These are phyloP conservation scores for Cryphonectria naterciae DNA, from an alignment of 2,329 filamentous ascomycete genomes.

Conservation along the genomic window DNA sequence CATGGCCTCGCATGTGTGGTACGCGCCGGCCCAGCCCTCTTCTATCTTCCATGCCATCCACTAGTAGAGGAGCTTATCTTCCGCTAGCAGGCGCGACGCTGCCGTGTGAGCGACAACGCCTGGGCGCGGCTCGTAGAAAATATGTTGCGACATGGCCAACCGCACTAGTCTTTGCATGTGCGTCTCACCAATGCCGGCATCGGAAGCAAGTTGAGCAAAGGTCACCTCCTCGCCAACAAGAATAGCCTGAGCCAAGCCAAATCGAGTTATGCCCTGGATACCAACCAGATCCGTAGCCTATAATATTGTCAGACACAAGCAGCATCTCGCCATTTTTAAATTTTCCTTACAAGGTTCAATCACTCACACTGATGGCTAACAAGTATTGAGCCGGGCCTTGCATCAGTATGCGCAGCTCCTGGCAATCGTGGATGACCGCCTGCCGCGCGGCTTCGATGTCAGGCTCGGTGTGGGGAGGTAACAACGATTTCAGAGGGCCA, in stretches of 20 bases:
- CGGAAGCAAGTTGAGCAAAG: slow-evolving; percentile 14
- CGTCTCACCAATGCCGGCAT: slow-evolving; percentile 16
- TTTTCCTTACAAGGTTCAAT: background rate
- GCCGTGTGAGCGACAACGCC: slow-evolving; percentile 19
- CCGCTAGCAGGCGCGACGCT: slow-evolving; percentile 22
- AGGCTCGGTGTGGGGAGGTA: slow-evolving; percentile 4
- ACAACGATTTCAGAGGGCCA: background rate
- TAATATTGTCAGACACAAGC: background rate
- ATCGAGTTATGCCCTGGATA: slow-evolving; percentile 21
- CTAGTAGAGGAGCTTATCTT: slow-evolving; percentile 18
- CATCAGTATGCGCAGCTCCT: slow-evolving; percentile 21
- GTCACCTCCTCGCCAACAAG: slow-evolving; percentile 8
- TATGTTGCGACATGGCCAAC: slow-evolving; percentile 15
- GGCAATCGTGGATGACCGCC: slow-evolving; percentile 20
- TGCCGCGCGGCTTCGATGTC: slow-evolving; percentile 21
- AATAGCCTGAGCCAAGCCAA: slow-evolving; percentile 6
- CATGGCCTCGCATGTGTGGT: slow-evolving; percentile 15
- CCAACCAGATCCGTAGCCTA: slow-evolving; percentile 13
- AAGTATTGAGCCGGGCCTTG: slow-evolving; percentile 19
- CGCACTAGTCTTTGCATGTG: slow-evolving; percentile 19
- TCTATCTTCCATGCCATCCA: slow-evolving; percentile 18
- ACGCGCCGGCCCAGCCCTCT: slow-evolving; percentile 13
- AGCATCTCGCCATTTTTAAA: background rate
- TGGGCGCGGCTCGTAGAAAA: slow-evolving; percentile 16
- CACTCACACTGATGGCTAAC: slow-evolving; percentile 9